These are phyloP conservation scores for Chytriomyces hyalinus DNA, from an alignment of 192 early-diverging fungal genomes.

Conservation along the genomic window DNA sequence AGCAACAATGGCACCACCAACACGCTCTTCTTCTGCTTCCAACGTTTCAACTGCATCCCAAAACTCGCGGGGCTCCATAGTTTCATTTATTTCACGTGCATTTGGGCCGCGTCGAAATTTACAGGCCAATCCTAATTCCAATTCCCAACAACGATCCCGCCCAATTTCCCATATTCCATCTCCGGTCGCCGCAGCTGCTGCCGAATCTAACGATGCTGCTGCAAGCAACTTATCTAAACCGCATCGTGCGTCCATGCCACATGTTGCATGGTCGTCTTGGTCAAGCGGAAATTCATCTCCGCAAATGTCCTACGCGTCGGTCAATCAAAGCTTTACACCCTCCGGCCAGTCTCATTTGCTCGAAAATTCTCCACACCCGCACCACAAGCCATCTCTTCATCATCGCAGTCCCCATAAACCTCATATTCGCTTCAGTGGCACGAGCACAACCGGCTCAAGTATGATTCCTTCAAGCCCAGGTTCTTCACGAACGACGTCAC, in stretches of 20 bases:
- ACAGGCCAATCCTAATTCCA: background rate
- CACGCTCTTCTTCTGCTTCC: background rate
- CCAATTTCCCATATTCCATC: conserved; percentile 4
- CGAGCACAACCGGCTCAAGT: background rate
- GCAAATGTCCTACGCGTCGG: background rate
- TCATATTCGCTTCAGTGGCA: background rate
- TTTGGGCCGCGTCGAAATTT: conserved; percentile 54
- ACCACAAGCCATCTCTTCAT: too few relatives aligned
- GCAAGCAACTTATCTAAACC: background rate
- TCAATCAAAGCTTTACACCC: too few relatives aligned
- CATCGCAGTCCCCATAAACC: background rate
- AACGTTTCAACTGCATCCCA: conserved; percentile 18
- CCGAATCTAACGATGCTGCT: background rate
- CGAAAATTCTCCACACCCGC: too few relatives aligned
- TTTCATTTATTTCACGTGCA: conserved; percentile 65
- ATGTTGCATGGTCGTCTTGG: conserved; percentile 27
- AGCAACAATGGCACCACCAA: background rate
- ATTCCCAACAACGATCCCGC: background rate
- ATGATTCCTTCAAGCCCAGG: background rate
- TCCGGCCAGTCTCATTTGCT: too few relatives aligned
- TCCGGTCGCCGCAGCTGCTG: background rate
- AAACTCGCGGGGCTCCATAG: conserved; percentile 49
- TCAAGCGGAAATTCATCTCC: conserved; percentile 51
- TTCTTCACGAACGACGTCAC: background rate
- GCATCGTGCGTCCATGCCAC: conserved; percentile 29